These are phyloP conservation scores for Schwanniomyces pseudopolymorphus DNA, from an alignment of 805 yeast species.

Conservation along the genomic window DNA sequence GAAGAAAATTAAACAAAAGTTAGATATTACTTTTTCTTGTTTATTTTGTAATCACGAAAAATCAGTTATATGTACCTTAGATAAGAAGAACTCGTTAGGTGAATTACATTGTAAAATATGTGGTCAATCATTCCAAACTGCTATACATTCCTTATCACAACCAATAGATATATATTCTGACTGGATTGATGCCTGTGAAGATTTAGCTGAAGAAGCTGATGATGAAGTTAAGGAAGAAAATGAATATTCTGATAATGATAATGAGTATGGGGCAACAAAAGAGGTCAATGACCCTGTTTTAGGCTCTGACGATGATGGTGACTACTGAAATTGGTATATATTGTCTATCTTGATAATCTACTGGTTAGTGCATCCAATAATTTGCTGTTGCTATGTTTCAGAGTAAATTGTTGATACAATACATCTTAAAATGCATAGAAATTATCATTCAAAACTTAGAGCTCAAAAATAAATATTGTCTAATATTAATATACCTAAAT, in stretches of 20 bases:
- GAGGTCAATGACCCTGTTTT: constrained; percentile 15
- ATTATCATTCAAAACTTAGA: background rate
- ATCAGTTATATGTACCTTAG: constrained; percentile 84
- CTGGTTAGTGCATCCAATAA: constrained; percentile 2
- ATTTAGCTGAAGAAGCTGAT: constrained; percentile 68
- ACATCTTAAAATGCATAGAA: background rate
- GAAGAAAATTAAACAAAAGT: constrained; percentile 70
- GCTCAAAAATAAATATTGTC: background rate
- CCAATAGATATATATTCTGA: constrained; percentile 95
- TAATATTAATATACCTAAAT: background rate
- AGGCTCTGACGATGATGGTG: constrained; percentile 32
- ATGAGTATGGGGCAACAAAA: constrained; percentile 23
- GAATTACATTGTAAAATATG: constrained; percentile 86
- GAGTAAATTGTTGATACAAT: background rate
- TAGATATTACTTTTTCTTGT: constrained; percentile 85
- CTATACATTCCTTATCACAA: constrained; percentile 78
- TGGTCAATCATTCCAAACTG: constrained; percentile 89
- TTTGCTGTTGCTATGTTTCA: background rate
- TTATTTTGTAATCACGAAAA: constrained; percentile 94
- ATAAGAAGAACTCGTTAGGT: constrained; percentile 83
- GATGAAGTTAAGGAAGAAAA: constrained; percentile 23
- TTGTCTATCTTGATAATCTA: background rate
- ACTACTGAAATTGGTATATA: constrained; percentile 1
- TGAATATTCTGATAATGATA: constrained; percentile 30
- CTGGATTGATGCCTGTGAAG: constrained; percentile 97